Evolutionary conservation across 148 eudicot genomes (phyloP).

Genomic region (Nepenthes gracilis): DNA sequence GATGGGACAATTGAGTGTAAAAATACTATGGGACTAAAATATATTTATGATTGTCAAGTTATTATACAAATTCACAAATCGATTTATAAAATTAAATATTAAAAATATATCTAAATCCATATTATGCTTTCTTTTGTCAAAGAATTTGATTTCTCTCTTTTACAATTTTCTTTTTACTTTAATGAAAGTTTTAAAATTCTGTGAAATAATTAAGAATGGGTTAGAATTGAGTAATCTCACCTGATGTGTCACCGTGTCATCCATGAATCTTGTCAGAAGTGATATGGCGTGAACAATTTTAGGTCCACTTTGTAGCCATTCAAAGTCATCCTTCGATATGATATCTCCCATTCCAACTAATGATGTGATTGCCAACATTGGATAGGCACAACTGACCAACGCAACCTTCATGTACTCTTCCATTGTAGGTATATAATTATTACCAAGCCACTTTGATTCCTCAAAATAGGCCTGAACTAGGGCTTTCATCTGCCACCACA

Average conservation of each 20-base stretch:
- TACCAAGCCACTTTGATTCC: slow-evolving; percentile 9
- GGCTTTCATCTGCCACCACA: slow-evolving; percentile 1
- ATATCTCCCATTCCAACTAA: slow-evolving; percentile 24
- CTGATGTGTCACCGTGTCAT: slow-evolving; percentile 18
- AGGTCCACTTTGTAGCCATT: slow-evolving; percentile 13
- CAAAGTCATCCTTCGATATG: slow-evolving; percentile 14
- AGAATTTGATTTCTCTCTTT: neutral
- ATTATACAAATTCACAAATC: no score
- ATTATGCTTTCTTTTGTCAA: no score
- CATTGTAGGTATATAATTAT: neutral
- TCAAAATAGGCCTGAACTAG: neutral
- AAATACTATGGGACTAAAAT: no score
- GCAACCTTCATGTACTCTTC: slow-evolving; percentile 5
- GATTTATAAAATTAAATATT: no score
- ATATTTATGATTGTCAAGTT: no score
- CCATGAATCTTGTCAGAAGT: slow-evolving; percentile 15
- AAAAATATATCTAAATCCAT: no score
- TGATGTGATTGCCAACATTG: slow-evolving; percentile 9
- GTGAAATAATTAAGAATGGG: neutral
- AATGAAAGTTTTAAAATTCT: neutral
- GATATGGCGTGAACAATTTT: slow-evolving; percentile 10
- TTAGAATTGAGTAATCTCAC: slow-evolving; percentile 1
- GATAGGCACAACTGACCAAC: neutral
- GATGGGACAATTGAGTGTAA: no score
- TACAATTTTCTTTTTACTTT: neutral